Evolutionary conservation across 495 filamentous ascomycete genomes (phyloP).

Genomic region (Opeltia flavorubescens): DNA sequence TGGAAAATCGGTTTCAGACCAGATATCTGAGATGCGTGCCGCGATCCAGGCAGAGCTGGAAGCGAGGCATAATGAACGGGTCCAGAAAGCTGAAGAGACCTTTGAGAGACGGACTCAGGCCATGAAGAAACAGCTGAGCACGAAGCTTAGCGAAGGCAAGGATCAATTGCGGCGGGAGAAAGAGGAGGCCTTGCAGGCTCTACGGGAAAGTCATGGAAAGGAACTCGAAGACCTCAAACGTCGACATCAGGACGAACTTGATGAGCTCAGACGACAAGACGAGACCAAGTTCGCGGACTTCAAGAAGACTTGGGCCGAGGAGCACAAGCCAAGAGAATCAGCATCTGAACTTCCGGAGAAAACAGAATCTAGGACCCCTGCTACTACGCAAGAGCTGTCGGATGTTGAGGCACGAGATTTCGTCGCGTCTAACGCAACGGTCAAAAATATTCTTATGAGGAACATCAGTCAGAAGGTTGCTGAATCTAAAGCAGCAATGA

Average conservation of each 20-base stretch:
- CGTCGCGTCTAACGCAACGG: conserved; percentile 46
- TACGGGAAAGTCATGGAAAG: conserved; percentile 35
- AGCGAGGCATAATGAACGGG: conserved; percentile 30
- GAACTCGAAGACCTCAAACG: conserved; percentile 50
- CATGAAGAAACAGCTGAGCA: conserved; percentile 57
- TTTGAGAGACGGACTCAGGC: conserved; percentile 53
- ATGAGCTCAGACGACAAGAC: conserved; percentile 25
- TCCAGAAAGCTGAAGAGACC: conserved; percentile 44
- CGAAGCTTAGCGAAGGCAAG: conserved; percentile 50
- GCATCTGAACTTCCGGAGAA: conserved; percentile 2
- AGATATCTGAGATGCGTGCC: conserved; percentile 23
- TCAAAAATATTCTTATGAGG: conserved; percentile 47
- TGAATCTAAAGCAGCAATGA: conserved; percentile 35
- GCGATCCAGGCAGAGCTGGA: conserved; percentile 24
- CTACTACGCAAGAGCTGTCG: conserved; percentile 25
- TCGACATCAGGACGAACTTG: conserved; percentile 48
- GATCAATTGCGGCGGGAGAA: conserved; percentile 36
- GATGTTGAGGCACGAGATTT: conserved; percentile 54
- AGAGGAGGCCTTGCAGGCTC: conserved; percentile 24
- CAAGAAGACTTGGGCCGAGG: conserved; percentile 20
- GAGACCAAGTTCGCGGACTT: conserved; percentile 10
- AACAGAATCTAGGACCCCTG: conserved; percentile 15
- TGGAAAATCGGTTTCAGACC: conserved; percentile 20
- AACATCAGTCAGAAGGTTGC: conserved; percentile 51
- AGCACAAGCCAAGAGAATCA: conserved; percentile 4